phyloP scores from a whole-genome alignment of 1,284 basidiomycete genomes.

The Xerocomus minutiporus region DNA sequence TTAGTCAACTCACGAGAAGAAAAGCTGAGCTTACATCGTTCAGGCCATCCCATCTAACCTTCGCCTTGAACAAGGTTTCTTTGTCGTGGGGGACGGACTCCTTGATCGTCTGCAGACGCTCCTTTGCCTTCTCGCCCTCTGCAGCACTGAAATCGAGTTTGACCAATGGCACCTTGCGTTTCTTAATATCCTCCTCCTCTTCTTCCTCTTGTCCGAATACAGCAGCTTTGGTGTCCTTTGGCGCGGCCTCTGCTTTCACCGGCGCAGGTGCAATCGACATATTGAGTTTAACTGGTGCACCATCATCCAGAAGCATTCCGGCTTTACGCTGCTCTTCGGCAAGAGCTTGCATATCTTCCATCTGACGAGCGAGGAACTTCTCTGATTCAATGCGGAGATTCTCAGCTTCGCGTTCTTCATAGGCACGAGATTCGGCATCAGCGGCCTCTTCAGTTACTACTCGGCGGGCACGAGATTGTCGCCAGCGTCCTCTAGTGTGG shows the following conservation, averaged over 20 bases:
- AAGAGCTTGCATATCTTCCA: constrained; percentile 86
- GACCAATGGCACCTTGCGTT: constrained; percentile 75
- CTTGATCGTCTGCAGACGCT: constrained; percentile 72
- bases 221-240: constrained; percentile 49
- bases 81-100: constrained; percentile 66
- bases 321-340: constrained; percentile 84
- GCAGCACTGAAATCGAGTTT: constrained; percentile 82
- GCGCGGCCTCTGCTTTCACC: constrained; percentile 43
- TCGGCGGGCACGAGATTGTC: constrained; percentile 59
- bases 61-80: constrained; percentile 70
- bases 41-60: constrained; percentile 83
- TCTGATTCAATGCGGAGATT: constrained; percentile 83
- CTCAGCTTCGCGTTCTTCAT: constrained; percentile 80
- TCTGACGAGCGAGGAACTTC: constrained; percentile 81
- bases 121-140: constrained; percentile 72
- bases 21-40: constrained; percentile 63
- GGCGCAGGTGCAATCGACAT: constrained; percentile 56
- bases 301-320: constrained; percentile 85
- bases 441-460: constrained; percentile 72
- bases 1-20: constrained; percentile 5
- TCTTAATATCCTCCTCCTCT: constrained; percentile 75
- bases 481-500: constrained; percentile 62
- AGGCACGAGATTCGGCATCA: constrained; percentile 75
- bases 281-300: constrained; percentile 79
- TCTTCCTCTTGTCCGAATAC: constrained; percentile 77